A percentile compares a stretch with the other conserved stretches of the same genome.
phyloP scores from a whole-genome alignment of 1,139 yeast genomes.

The Diutina siamensis region DNA sequence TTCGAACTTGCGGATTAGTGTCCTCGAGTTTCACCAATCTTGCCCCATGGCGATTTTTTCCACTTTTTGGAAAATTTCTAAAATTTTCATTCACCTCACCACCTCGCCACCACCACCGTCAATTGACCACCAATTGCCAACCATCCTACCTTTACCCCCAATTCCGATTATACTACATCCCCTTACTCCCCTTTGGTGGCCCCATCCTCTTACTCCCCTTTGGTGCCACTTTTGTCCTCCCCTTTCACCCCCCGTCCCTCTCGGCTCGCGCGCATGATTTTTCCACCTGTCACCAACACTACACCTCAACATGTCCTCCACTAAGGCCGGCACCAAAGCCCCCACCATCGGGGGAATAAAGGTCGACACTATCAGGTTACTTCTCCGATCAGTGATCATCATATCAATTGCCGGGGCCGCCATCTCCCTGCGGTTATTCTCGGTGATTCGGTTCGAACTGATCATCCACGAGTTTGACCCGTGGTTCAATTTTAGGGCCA shows the following conservation, averaged over 20 bases:
- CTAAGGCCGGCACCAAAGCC: not conserved
- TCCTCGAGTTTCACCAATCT: no score
- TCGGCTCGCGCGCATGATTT: not conserved
- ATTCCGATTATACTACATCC: no score
- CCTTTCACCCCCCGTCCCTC: not conserved
- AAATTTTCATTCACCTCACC: not conserved
- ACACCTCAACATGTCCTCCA: not conserved
- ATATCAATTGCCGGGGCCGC: slow-evolving; percentile 81
- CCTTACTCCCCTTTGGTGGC: no score
- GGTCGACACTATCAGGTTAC: slow-evolving; percentile 24
- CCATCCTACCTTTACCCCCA: no score
- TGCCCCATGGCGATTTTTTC: no score
- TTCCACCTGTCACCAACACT: not conserved
- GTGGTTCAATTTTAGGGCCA: slow-evolving; percentile 96
- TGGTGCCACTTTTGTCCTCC: no score
- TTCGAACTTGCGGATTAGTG: not conserved
- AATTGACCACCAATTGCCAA: not conserved
- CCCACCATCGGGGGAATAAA: slow-evolving; percentile 1
- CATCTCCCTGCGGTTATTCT: slow-evolving; percentile 69
- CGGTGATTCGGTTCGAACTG: slow-evolving; percentile 81
- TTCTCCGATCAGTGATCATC: slow-evolving; percentile 55
- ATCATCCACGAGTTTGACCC: slow-evolving; percentile 99
- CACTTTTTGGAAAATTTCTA: not conserved
- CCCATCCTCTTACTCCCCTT: no score
- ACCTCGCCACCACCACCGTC: not conserved